Evolutionary conservation across 345 rosid genomes (phyloP).

Genomic region (Dipteronia sinensis): DNA sequence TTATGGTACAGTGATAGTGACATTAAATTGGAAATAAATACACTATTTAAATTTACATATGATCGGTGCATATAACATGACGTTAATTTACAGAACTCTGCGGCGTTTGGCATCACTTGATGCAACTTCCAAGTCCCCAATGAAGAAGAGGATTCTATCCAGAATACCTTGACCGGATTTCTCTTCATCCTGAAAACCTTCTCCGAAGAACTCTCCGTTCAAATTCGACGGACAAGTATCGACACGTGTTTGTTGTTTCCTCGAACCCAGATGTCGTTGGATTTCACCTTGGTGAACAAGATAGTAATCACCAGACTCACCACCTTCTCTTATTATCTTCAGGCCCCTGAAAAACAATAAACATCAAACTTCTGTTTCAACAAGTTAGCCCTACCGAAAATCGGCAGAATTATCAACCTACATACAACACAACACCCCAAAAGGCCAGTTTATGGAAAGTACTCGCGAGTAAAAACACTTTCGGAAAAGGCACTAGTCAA

Average conservation of each 20-base stretch:
- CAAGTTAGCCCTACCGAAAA: not conserved
- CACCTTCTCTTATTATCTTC: slow-evolving; percentile 62
- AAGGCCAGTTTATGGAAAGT: too few relatives aligned
- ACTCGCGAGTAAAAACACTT: not conserved
- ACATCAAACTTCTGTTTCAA: not conserved
- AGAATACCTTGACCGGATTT: slow-evolving; percentile 36
- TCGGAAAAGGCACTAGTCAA: not conserved
- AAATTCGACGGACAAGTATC: not conserved
- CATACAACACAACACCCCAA: too few relatives aligned
- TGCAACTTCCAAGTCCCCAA: slow-evolving; percentile 64
- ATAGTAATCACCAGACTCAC: slow-evolving; percentile 45
- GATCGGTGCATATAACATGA: not conserved
- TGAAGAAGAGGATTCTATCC: slow-evolving; percentile 55
- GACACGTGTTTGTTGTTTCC: slow-evolving; percentile 25
- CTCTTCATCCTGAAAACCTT: slow-evolving; percentile 25
- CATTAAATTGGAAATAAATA: not conserved
- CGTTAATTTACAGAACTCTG: slow-evolving; percentile 18
- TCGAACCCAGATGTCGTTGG: slow-evolving; percentile 54
- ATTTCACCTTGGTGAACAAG: slow-evolving; percentile 61
- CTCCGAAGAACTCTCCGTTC: slow-evolving; percentile 3
- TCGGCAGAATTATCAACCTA: not conserved
- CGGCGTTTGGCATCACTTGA: slow-evolving; percentile 42
- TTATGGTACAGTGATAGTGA: too few relatives aligned
- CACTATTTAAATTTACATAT: not conserved
- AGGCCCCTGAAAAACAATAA: slow-evolving; percentile 41